These are phyloP conservation scores for Neurospora discreta DNA, from an alignment of 495 filamentous ascomycete species.

Conservation along the genomic window DNA sequence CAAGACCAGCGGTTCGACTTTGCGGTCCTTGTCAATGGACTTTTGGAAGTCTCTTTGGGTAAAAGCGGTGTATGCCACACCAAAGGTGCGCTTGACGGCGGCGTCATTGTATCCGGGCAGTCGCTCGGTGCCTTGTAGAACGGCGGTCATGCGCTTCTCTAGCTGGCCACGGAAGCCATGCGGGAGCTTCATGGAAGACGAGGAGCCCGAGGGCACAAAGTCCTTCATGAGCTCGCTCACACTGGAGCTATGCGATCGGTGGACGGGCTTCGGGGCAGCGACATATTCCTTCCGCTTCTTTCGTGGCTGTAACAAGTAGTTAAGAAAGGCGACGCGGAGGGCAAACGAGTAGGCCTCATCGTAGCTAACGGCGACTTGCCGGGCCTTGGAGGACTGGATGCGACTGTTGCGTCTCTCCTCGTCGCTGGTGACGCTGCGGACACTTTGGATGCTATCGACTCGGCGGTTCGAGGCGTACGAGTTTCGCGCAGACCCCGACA, in stretches of 20 bases:
- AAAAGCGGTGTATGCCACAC: slow-evolving; percentile 56
- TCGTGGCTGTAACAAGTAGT: slow-evolving; percentile 87
- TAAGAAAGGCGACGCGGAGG: slow-evolving; percentile 81
- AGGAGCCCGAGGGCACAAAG: slow-evolving; percentile 32
- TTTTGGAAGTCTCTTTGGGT: slow-evolving; percentile 74
- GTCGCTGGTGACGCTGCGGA: slow-evolving; percentile 13
- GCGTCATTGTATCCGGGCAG: slow-evolving; percentile 80
- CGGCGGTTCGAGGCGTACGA: slow-evolving; percentile 29
- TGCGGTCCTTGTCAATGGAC: slow-evolving; percentile 86
- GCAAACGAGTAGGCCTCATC: slow-evolving; percentile 83
- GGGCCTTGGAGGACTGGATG: slow-evolving; percentile 26
- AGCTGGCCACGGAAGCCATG: slow-evolving; percentile 54
- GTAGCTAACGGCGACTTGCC: slow-evolving; percentile 33
- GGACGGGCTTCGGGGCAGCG: slow-evolving; percentile 45
- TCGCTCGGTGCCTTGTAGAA: slow-evolving; percentile 55
- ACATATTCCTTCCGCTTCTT: slow-evolving; percentile 79
- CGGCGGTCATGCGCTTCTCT: slow-evolving; percentile 66
- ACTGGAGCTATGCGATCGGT: slow-evolving; percentile 53
- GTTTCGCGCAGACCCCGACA: slow-evolving; percentile 33
- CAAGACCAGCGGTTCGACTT: slow-evolving; percentile 89
- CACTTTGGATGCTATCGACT: slow-evolving; percentile 32
- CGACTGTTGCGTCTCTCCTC: slow-evolving; percentile 18
- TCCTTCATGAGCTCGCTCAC: slow-evolving; percentile 58
- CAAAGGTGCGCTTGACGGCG: slow-evolving; percentile 83
- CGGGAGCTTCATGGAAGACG: slow-evolving; percentile 33